Evolutionary conservation across 2,329 filamentous ascomycete species (phyloP).

Genomic region (Ophiocordyceps camponoti-floridani): DNA sequence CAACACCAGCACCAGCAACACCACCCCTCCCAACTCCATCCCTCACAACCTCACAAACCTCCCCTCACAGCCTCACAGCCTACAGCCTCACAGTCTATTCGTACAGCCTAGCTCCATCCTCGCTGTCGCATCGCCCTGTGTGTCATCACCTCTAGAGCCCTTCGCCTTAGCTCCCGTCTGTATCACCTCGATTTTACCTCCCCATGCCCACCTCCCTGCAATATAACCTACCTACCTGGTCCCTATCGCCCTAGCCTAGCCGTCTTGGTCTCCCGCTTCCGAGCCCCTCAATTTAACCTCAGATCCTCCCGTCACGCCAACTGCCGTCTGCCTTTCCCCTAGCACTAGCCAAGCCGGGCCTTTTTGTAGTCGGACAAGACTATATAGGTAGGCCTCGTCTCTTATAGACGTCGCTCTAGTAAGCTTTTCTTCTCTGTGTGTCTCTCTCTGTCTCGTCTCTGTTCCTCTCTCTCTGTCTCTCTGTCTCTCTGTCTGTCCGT

Average conservation of each 20-base stretch:
- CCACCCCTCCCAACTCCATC: not conserved
- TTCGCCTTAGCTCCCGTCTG: conserved; percentile 1
- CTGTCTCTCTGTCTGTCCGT: too few relatives aligned
- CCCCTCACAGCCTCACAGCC: too few relatives aligned
- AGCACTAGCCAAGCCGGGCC: too few relatives aligned
- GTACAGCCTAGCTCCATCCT: too few relatives aligned
- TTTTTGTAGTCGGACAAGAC: too few relatives aligned
- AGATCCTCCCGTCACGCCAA: too few relatives aligned
- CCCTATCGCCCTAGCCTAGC: not conserved
- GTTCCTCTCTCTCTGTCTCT: too few relatives aligned
- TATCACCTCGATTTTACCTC: not conserved
- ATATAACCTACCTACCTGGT: not conserved
- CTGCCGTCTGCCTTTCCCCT: not conserved
- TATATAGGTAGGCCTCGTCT: not conserved
- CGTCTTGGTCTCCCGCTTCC: not conserved
- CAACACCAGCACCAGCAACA: not conserved
- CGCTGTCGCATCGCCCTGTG: too few relatives aligned
- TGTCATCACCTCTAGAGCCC: conserved; percentile 1
- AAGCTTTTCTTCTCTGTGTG: too few relatives aligned
- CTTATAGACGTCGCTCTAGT: not conserved
- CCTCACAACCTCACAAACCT: not conserved
- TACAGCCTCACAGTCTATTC: too few relatives aligned
- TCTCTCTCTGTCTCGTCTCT: too few relatives aligned
- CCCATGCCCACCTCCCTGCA: not conserved
- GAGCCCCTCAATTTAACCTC: not conserved